These are phyloP conservation scores for Fusarium keratoplasticum DNA, from an alignment of 2,329 filamentous ascomycete genomes.

Conservation along the genomic window DNA sequence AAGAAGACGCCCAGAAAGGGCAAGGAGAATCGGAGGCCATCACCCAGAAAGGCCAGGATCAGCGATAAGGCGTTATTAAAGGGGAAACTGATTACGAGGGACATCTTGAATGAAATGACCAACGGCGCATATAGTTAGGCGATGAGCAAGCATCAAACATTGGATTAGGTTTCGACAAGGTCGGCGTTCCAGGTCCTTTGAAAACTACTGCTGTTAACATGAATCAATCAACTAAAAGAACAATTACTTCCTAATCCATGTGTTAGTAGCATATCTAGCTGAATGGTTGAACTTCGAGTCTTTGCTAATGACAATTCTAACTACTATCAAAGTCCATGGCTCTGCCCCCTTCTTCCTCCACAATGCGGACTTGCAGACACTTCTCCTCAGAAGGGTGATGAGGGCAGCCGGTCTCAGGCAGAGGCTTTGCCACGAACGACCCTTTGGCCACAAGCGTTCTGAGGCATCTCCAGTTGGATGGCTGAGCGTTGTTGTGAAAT, in stretches of 20 bases:
- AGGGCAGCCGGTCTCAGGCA: too few relatives aligned
- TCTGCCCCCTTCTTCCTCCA: too few relatives aligned
- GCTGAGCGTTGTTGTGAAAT: not conserved
- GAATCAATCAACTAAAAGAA: not conserved
- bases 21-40: constrained; percentile 61
- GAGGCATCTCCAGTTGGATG: not conserved
- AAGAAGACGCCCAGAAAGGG: constrained; percentile 48
- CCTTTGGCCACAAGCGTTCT: not conserved
- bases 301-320: too few relatives aligned
- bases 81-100: constrained; percentile 75
- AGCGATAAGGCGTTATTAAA: constrained; percentile 73
- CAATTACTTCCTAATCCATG: not conserved
- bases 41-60: constrained; percentile 67
- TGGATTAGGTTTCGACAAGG: constrained; percentile 29
- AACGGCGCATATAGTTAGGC: constrained; percentile 54
- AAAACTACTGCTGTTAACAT: constrained; percentile 45
- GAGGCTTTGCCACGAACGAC: too few relatives aligned
- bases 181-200: constrained; percentile 43
- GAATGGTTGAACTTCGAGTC: too few relatives aligned
- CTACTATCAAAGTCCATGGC: too few relatives aligned
- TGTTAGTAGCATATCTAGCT: too few relatives aligned
- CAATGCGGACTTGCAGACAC: too few relatives aligned
- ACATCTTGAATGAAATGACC: constrained; percentile 81
- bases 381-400: too few relatives aligned
- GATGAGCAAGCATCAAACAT: not conserved